Evolutionary conservation across 106 monocot genomes (phyloP), one percentile per base, ranked within the genome.

Genomic region (Dioscorea dumetorum): DNA sequence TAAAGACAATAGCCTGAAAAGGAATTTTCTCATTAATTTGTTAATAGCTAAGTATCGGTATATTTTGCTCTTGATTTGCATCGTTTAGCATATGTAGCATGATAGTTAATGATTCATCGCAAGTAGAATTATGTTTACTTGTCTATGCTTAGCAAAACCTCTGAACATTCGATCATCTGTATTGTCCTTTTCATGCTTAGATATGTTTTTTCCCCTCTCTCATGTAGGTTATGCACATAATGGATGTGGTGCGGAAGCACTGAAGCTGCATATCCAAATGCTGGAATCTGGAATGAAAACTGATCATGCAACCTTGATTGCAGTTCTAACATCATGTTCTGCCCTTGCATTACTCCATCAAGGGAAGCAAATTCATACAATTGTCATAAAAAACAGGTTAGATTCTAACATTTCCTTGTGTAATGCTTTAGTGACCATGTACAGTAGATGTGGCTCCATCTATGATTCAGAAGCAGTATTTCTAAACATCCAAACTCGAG

Each of bases 371-470:
- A 82, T 49, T 73, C 91, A 95, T 80, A 83, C 85, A 19, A 62
- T 77, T 66, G 72, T 77, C 7, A 71, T 77, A 50, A 88, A 95
- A 76, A 73, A 50, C 11, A 74, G 81, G 50, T 65, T 95, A 23
- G 68, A 85, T 21, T 80, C 63, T 21, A 64, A 80, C 24, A 72
- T 69, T 1, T 77, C 88, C 21, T 24, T 95, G 15, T 79, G 69
- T 24, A 91, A 95, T 76, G 76, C 95, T 18, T 78, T 91, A 51
- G 84, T 91, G 11, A 85, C 83, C 5, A 95, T 95, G 95, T 95
- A 95, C 34, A 82, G 85, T 79, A 88, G 82, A 79, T 88, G 95
- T 67, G 91, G 95, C 34, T 80, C 73, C 72, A 83, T 95, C 20
- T 9, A 9, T 52, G 83, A 95, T 41, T 81, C 85, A 11, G 65